phyloP scores from a whole-genome alignment of 768 basidiomycete genomes.

The Psilocybe cubensis region DNA sequence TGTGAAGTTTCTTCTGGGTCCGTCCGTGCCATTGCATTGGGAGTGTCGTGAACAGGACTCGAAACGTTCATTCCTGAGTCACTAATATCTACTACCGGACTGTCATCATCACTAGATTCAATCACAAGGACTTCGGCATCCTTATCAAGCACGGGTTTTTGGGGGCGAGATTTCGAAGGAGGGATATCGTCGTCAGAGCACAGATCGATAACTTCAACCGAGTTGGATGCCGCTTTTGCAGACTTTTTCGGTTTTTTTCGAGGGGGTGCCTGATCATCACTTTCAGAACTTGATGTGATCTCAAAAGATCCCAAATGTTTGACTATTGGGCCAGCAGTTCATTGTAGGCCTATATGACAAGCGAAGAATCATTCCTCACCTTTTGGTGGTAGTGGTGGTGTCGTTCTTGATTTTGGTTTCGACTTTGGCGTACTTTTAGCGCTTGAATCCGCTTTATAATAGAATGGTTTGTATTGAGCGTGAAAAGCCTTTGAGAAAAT shows the following conservation, averaged over 20 bases:
- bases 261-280: slow-evolving; percentile 3
- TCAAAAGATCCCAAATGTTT: slow-evolving; percentile 13
- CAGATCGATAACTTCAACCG: slow-evolving; percentile 22
- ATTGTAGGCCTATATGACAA: background rate
- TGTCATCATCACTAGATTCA: slow-evolving; percentile 19
- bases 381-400: background rate
- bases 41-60: no score
- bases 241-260: slow-evolving; percentile 10
- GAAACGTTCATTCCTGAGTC: no score
- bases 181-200: slow-evolving; percentile 23
- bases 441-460: background rate
- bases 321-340: background rate
- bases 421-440: background rate
- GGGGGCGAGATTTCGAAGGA: background rate
- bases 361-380: background rate
- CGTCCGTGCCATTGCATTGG: no score
- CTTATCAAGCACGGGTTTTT: background rate
- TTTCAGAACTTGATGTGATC: slow-evolving; percentile 16
- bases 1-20: background rate
- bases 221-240: background rate
- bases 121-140: slow-evolving; percentile 16
- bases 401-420: background rate
- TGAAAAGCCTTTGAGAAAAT: background rate
- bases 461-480: background rate
- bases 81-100: no score